These are phyloP conservation scores for Albugo candida DNA, from an alignment of 352 stramenopile species.

Conservation along the genomic window DNA sequence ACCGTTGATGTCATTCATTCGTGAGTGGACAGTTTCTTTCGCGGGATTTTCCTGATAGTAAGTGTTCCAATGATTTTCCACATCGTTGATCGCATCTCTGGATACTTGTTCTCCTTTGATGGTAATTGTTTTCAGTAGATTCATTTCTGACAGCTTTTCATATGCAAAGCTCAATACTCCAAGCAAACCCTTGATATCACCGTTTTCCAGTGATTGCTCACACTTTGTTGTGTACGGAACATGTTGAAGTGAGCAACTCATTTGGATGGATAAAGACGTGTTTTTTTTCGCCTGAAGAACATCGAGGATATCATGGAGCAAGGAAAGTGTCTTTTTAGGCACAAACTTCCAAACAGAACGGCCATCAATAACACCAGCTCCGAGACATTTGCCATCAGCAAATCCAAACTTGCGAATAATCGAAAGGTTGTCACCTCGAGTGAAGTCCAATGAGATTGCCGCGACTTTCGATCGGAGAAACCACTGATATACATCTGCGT, in stretches of 20 bases:
- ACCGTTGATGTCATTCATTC: constrained; percentile 34
- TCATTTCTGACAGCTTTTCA: constrained; percentile 79
- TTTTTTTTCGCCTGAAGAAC: constrained; percentile 24
- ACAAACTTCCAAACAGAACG: constrained; percentile 85
- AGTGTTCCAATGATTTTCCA: constrained; percentile 35
- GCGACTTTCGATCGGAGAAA: constrained; percentile 45
- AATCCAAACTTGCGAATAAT: constrained; percentile 77
- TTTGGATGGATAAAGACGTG: constrained; percentile 58
- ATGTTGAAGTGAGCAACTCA: constrained; percentile 80
- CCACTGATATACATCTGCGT: constrained; percentile 79
- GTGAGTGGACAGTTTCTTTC: constrained; percentile 37
- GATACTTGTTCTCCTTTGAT: constrained; percentile 27
- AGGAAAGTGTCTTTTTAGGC: constrained; percentile 24
- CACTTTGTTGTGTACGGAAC: constrained; percentile 74
- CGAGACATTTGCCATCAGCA: constrained; percentile 64
- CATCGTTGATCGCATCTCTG: constrained; percentile 25
- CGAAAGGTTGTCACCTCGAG: constrained; percentile 65
- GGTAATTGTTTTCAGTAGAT: constrained; percentile 55
- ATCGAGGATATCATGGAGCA: constrained; percentile 40
- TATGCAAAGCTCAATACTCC: constrained; percentile 76
- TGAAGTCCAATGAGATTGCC: constrained; percentile 83
- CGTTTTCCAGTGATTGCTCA: constrained; percentile 42
- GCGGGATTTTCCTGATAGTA: constrained; percentile 77
- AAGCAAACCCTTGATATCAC: constrained; percentile 47
- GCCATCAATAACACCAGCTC: constrained; percentile 76